Percentiles rank a stretch among this genome's conserved stretches.
Evolutionary conservation across 768 basidiomycete genomes (phyloP).

Genomic region (Hygrophoropsis aurantiaca): DNA sequence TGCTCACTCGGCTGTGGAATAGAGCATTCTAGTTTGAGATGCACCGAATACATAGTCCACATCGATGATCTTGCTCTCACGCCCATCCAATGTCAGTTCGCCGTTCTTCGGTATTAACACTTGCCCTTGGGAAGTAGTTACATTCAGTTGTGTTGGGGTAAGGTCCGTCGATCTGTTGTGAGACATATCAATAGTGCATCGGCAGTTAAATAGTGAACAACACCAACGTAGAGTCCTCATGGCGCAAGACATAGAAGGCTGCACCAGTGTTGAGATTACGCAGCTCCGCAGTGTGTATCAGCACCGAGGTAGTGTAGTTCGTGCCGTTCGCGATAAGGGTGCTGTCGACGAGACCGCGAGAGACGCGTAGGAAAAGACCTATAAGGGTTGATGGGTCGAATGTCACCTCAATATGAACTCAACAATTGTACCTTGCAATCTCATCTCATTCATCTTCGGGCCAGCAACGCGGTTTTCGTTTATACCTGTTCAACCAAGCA

Average conservation of each 20-base stretch:
- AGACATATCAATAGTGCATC: neutral
- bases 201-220: neutral
- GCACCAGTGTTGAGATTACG: constrained; percentile 44
- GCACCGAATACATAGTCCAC: constrained; percentile 47
- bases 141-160: constrained; percentile 41
- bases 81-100: constrained; percentile 41
- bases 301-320: constrained; percentile 43
- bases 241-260: constrained; percentile 51
- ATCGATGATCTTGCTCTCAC: constrained; percentile 51
- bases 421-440: constrained; percentile 42
- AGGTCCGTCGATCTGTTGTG: constrained; percentile 41
- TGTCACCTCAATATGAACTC: neutral
- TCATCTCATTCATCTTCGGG: constrained; percentile 54
- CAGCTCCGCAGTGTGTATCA: constrained; percentile 47
- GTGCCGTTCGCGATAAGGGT: constrained; percentile 50
- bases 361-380: constrained; percentile 55
- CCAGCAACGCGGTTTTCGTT: constrained; percentile 50
- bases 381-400: neutral
- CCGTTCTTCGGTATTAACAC: constrained; percentile 40
- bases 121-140: constrained; percentile 42
- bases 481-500: constrained; percentile 33
- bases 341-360: constrained; percentile 44
- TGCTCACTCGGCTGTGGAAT: constrained; percentile 48
- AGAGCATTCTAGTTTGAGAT: constrained; percentile 35
- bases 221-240: constrained; percentile 41